phyloP scores from a whole-genome alignment of 805 yeast genomes.

The Aciculoconidium aculeatum region DNA sequence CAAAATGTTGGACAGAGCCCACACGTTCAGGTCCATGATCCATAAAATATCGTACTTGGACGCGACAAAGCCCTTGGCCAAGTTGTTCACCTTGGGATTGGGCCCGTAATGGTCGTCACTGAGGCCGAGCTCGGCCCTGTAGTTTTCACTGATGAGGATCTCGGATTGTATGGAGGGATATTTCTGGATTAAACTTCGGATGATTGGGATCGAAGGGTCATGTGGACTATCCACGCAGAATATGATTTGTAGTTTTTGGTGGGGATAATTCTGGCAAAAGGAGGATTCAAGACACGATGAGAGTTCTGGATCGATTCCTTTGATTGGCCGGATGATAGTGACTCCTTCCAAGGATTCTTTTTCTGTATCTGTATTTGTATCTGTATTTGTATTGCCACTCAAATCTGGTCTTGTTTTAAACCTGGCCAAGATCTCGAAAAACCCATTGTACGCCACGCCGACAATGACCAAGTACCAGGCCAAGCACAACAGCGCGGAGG shows the following conservation, averaged over 20 bases:
- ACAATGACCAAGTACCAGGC: slow-evolving; percentile 37
- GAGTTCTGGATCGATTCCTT: slow-evolving; percentile 78
- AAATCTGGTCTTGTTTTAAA: slow-evolving; percentile 21
- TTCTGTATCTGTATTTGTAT: slow-evolving; percentile 4
- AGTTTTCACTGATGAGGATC: slow-evolving; percentile 38
- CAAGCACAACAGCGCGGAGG: slow-evolving; percentile 14
- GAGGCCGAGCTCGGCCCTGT: slow-evolving; percentile 7
- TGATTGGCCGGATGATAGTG: slow-evolving; percentile 73
- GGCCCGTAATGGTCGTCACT: slow-evolving; percentile 63
- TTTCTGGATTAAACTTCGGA: slow-evolving; percentile 40
- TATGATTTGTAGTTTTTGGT: slow-evolving; percentile 54
- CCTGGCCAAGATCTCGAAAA: slow-evolving; percentile 29
- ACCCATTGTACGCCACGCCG: slow-evolving; percentile 33
- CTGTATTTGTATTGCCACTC: not conserved
- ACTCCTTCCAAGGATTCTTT: slow-evolving; percentile 37
- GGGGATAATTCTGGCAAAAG: slow-evolving; percentile 63
- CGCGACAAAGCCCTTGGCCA: slow-evolving; percentile 68
- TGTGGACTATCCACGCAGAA: slow-evolving; percentile 63
- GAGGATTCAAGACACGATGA: slow-evolving; percentile 61
- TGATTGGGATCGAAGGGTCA: slow-evolving; percentile 65
- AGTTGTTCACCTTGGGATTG: slow-evolving; percentile 82
- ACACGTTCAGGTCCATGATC: slow-evolving; percentile 83
- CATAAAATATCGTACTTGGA: slow-evolving; percentile 74
- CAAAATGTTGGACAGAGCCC: slow-evolving; percentile 64
- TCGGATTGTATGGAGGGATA: slow-evolving; percentile 56